phyloP scores from a whole-genome alignment of 345 rosid species.

The Diplotaxis tenuifolia region DNA sequence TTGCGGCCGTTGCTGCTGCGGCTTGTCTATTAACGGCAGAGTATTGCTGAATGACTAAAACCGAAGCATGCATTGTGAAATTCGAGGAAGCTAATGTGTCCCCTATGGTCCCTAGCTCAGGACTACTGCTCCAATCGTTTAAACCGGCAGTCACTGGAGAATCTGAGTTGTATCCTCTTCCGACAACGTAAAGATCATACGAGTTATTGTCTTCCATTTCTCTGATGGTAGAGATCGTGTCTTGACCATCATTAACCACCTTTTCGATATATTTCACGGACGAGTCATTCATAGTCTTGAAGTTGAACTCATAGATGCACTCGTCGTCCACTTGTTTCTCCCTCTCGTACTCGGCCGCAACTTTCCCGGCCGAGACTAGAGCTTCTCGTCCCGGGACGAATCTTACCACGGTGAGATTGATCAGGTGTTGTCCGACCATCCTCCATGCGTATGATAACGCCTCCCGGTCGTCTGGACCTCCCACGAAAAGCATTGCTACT shows the following conservation, averaged over 20 bases:
- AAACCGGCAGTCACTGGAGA: slow-evolving; percentile 46
- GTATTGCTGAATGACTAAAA: slow-evolving; percentile 63
- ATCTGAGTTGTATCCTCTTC: slow-evolving; percentile 47
- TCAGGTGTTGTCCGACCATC: slow-evolving; percentile 67
- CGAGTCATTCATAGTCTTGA: slow-evolving; percentile 39
- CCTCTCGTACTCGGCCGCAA: slow-evolving; percentile 22
- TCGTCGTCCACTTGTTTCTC: slow-evolving; percentile 47
- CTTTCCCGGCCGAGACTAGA: slow-evolving; percentile 22
- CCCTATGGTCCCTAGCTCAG: slow-evolving; percentile 65
- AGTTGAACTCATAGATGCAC: slow-evolving; percentile 47
- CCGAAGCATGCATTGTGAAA: slow-evolving; percentile 50
- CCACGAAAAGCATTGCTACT: slow-evolving; percentile 44
- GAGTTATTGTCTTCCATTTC: slow-evolving; percentile 39
- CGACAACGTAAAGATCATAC: slow-evolving; percentile 51
- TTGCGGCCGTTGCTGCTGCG: slow-evolving; percentile 10
- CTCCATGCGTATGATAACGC: slow-evolving; percentile 58
- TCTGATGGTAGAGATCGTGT: slow-evolving; percentile 38
- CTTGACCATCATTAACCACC: slow-evolving; percentile 48
- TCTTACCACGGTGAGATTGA: slow-evolving; percentile 45
- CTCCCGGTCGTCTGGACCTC: slow-evolving; percentile 60
- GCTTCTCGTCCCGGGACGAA: slow-evolving; percentile 39
- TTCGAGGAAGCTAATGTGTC: slow-evolving; percentile 50
- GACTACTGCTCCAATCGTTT: slow-evolving; percentile 53
- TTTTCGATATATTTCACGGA: slow-evolving; percentile 40
- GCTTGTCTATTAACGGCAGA: slow-evolving; percentile 31